phyloP scores from a whole-genome alignment of 805 yeast genomes.

The Lipomyces kockii region DNA sequence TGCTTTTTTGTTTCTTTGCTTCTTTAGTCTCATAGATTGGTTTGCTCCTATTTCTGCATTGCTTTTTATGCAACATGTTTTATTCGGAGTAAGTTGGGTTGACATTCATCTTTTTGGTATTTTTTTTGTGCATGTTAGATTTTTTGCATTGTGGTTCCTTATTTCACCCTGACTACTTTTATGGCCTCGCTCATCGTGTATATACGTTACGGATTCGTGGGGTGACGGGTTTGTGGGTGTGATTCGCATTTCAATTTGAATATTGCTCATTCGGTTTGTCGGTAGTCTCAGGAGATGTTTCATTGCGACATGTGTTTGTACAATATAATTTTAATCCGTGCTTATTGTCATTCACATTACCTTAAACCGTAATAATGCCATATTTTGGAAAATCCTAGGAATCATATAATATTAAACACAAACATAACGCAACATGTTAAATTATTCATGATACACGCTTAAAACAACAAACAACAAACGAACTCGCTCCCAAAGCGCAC shows the following conservation, averaged over 20 bases:
- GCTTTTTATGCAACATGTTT: not conserved
- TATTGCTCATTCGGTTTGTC: not conserved
- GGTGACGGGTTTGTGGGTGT: too few species aligned
- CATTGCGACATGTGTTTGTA: not conserved
- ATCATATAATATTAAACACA: not conserved
- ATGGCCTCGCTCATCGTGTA: not conserved
- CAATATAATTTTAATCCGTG: not conserved
- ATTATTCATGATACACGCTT: not conserved
- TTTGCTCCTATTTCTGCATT: not conserved
- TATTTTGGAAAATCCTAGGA: not conserved
- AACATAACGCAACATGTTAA: not conserved
- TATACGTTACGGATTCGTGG: not conserved
- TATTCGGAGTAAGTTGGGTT: not conserved
- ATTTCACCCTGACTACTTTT: not conserved
- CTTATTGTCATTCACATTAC: not conserved
- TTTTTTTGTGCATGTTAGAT: not conserved
- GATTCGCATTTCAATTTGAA: too few species aligned
- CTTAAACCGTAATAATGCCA: not conserved
- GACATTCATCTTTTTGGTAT: not conserved
- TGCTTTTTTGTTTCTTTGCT: conserved; percentile 1
- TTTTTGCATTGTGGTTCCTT: too few species aligned
- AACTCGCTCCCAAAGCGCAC: not conserved
- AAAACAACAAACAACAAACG: conserved; percentile 3
- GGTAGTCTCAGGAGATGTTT: not conserved
- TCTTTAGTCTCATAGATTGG: conserved; percentile 1